Base-by-base conservation (phyloP, 495 filamentous ascomycete species). In the Aspergillus leporis region DNA sequence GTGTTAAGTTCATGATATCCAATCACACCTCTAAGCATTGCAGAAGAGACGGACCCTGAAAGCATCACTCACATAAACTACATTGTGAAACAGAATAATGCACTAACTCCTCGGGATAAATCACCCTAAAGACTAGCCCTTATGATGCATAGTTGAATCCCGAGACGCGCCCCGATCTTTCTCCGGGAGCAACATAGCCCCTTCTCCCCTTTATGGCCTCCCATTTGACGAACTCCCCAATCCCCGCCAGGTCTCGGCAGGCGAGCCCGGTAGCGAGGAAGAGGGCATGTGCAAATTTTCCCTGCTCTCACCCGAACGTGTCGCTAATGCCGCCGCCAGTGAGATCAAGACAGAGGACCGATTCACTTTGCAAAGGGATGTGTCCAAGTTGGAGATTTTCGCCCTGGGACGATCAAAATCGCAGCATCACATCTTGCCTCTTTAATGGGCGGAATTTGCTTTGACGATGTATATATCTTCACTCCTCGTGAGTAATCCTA, bases 261-360 rank as follows among this genome's bases (percentile, higher is more conserved):
- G 34, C 8, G 4, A 36, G 9, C 13, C 34, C 13, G 13, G 13
- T 12, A 14, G 34, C 34, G 34, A 36, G 9, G 13, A 5, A 8
- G 34, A 36, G 10, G 34, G 34, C 34, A 36, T 5, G 34, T 4
- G 34, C 13, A 36, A 36, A 36, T 36, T 36, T 1, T 12, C 13
- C 34, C 34, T 36, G 10, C 72, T 85, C 16, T 84, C 79, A 0
- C 76, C 77, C 1, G 69, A 76, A n/a, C 78, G 81, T 0, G 72
- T 82, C 0, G 70, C 71, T 3, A 71, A 76, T 14, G 82, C 83
- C 6, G 68, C 70, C 0, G 70, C 70, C 46, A 82, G 87, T 66
- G 82, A 87, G 66, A 85, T 87, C 51, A 59, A 64, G 41, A 78
- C 78, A 1, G 85, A 84, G 0, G 66, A 76, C 13, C 76, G 82